These are phyloP conservation scores for Apiotrichum laibachii DNA, from an alignment of 1,284 basidiomycete species.

Conservation along the genomic window DNA sequence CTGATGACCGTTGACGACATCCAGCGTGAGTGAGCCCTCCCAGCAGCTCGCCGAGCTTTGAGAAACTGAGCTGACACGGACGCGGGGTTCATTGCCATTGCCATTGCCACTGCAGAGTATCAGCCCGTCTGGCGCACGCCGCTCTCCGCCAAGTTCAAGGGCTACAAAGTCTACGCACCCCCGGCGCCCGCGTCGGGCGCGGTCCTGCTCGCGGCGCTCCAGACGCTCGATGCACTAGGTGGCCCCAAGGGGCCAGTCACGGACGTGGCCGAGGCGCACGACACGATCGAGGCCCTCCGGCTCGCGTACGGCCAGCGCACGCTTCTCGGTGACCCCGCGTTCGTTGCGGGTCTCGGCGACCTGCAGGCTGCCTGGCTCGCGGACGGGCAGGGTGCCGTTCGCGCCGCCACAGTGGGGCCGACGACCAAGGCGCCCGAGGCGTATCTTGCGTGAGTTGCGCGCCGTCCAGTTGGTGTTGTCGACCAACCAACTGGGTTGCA, in stretches of 20 bases:
- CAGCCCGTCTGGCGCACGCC: conserved; percentile 28
- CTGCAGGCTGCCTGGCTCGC: conserved; percentile 29
- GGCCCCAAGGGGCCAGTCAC: background rate
- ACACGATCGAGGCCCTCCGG: conserved; percentile 34
- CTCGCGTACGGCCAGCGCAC: conserved; percentile 44
- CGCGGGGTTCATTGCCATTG: no score
- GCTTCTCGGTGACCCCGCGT: conserved; percentile 41
- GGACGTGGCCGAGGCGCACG: conserved; percentile 18
- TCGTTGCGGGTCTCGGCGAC: conserved; percentile 29
- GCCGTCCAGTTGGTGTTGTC: no score
- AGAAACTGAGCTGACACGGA: background rate
- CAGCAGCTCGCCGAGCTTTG: background rate
- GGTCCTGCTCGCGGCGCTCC: conserved; percentile 38
- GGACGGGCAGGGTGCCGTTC: background rate
- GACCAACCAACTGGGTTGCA: no score
- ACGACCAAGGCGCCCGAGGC: conserved; percentile 1
- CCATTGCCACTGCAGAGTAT: conserved; percentile 26
- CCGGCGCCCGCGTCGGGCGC: conserved; percentile 46
- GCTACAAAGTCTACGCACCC: conserved; percentile 31
- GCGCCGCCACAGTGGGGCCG: background rate
- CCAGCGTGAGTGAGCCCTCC: conserved; percentile 23
- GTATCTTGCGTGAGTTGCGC: conserved; percentile 5
- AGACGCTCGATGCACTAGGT: conserved; percentile 29
- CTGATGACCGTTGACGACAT: conserved; percentile 42
- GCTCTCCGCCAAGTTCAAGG: conserved; percentile 29